Conservation (phyloP, 139 green algal genomes). For the Chlorella sp. region DNA sequence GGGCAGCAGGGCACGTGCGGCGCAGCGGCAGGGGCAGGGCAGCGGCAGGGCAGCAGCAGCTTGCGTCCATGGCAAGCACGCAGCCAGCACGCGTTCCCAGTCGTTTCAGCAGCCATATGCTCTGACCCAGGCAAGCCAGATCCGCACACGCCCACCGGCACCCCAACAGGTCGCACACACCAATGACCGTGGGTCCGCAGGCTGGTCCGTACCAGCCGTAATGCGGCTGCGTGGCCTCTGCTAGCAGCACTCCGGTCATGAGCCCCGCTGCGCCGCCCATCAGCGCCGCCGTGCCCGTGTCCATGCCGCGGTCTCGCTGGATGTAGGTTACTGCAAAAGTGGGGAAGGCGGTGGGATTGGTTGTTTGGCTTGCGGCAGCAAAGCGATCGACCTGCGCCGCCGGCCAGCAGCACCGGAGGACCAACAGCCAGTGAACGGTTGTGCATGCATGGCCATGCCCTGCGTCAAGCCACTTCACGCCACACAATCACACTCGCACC, state of each 20-base stretch:
- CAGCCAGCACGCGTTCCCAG: too few relatives aligned
- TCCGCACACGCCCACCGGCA: too few relatives aligned
- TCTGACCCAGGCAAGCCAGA: too few relatives aligned
- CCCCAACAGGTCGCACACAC: background rate
- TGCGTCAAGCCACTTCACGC: too few relatives aligned
- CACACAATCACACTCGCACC: background rate
- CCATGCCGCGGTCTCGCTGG: background rate
- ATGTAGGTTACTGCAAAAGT: background rate
- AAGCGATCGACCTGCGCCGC: too few relatives aligned
- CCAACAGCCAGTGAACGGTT: too few relatives aligned
- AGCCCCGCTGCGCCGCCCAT: conserved; percentile 1
- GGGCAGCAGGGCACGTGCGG: too few relatives aligned
- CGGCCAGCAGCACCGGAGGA: too few relatives aligned
- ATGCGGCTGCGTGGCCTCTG: background rate
- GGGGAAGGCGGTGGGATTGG: too few relatives aligned
- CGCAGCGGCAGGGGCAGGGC: background rate
- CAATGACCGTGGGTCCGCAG: background rate
- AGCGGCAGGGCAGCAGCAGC: background rate
- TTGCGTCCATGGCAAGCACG: background rate
- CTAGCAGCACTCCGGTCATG: background rate
- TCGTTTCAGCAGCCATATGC: too few relatives aligned
- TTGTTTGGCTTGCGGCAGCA: too few relatives aligned
- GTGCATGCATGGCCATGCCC: too few relatives aligned
- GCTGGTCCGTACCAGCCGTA: background rate
- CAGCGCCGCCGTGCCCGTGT: background rate